Evolutionary conservation across 31 red algal species (phyloP).

Genomic region (Asparagopsis taxiformis): DNA sequence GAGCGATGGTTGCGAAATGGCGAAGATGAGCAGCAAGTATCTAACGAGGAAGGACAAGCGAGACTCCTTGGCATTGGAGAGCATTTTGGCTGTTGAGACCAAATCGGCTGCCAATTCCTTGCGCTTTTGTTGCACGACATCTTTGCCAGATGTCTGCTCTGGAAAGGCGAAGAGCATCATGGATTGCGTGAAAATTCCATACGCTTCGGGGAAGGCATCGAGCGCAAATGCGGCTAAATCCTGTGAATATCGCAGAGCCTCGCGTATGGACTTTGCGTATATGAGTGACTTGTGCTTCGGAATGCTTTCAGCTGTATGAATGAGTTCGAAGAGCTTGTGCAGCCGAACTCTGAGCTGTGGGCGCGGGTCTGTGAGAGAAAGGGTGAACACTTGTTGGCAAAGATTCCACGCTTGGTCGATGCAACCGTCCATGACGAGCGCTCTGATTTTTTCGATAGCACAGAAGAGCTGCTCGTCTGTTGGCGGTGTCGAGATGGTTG

Average conservation of each 20-base stretch:
- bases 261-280: constrained; percentile 13
- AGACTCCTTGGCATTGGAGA: constrained; percentile 35
- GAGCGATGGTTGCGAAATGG: constrained; percentile 30
- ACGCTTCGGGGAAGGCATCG: constrained; percentile 67
- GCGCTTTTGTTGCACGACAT: constrained; percentile 31
- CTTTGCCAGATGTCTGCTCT: constrained; percentile 12
- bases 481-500: neutral
- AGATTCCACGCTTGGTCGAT: constrained; percentile 42
- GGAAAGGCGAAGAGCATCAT: constrained; percentile 63
- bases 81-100: constrained; percentile 32
- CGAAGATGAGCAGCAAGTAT: constrained; percentile 53
- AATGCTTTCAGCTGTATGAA: constrained; percentile 38
- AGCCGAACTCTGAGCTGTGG: constrained; percentile 57
- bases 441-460: constrained; percentile 37
- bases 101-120: constrained; percentile 31
- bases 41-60: constrained; percentile 43
- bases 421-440: constrained; percentile 40
- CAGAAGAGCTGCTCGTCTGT: constrained; percentile 28
- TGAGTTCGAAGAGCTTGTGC: constrained; percentile 60
- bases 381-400: constrained; percentile 2
- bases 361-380: constrained; percentile 28
- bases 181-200: constrained; percentile 43
- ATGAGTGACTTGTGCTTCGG: constrained; percentile 7
- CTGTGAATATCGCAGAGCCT: constrained; percentile 52
- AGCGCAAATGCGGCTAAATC: constrained; percentile 58